These are phyloP conservation scores for Saccharomycodes ludwigii DNA, from an alignment of 805 yeast genomes.

Conservation along the genomic window DNA sequence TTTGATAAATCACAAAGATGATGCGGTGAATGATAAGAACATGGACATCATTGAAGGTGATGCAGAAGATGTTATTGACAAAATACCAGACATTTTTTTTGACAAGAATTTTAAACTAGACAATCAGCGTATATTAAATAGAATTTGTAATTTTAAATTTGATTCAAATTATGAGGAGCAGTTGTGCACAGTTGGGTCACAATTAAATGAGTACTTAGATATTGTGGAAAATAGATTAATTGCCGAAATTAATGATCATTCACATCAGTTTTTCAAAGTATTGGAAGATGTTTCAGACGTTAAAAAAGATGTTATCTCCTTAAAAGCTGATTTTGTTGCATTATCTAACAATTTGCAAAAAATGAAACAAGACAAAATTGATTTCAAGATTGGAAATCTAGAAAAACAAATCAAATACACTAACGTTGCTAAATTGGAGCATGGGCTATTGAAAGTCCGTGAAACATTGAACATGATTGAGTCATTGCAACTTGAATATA, in stretches of 20 bases:
- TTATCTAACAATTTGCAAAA: constrained; percentile 34
- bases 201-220: constrained; percentile 72
- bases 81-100: constrained; percentile 59
- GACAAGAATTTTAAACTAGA: constrained; percentile 65
- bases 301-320: constrained; percentile 36
- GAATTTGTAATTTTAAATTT: constrained; percentile 48
- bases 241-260: constrained; percentile 71
- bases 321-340: constrained; percentile 36
- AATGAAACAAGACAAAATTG: constrained; percentile 38
- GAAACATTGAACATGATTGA: constrained; percentile 34
- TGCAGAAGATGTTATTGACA: constrained; percentile 10
- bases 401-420: constrained; percentile 38
- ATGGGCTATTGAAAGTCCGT: constrained; percentile 39
- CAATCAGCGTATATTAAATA: constrained; percentile 72
- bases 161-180: constrained; percentile 21
- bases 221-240: constrained; percentile 72
- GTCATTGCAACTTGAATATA: constrained; percentile 17
- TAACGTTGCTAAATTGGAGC: constrained; percentile 53
- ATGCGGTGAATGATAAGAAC: constrained; percentile 12
- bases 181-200: constrained; percentile 29
- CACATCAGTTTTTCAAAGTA: constrained; percentile 75
- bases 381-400: constrained; percentile 37
- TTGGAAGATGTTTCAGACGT: constrained; percentile 46
- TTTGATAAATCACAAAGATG: no score
- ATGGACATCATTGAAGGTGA: constrained; percentile 5